Percentiles rank a stretch among this genome's conserved stretches.
Evolutionary conservation across 306 rosid genomes (phyloP).

Genomic region (Styphnolobium japonicum): DNA sequence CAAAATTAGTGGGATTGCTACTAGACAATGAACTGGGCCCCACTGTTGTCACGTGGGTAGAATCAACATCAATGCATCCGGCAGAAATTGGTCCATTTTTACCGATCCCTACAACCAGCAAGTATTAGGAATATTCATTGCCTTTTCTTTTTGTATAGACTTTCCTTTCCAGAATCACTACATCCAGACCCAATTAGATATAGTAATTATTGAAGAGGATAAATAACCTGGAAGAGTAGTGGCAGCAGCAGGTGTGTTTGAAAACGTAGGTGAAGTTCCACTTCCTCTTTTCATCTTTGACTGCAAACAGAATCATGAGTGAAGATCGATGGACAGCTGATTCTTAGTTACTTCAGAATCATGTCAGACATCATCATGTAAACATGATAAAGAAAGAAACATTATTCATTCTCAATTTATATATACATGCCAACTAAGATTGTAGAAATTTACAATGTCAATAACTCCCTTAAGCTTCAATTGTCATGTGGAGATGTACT

Average conservation of each 20-base stretch:
- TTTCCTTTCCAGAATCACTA: neutral
- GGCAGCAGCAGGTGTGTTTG: slow-evolving; percentile 35
- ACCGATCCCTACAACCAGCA: slow-evolving; percentile 45
- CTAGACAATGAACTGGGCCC: slow-evolving; percentile 32
- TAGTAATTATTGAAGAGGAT: slow-evolving; percentile 8
- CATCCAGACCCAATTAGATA: neutral
- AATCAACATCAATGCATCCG: slow-evolving; percentile 53
- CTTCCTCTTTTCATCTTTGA: slow-evolving; percentile 83
- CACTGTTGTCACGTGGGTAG: slow-evolving; percentile 36
- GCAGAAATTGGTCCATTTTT: slow-evolving; percentile 52
- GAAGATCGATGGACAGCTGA: neutral
- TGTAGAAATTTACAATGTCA: slow-evolving; percentile 5
- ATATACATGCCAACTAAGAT: neutral
- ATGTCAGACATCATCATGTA: neutral
- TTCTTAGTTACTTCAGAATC: neutral
- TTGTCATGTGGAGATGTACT: slow-evolving; percentile 2
- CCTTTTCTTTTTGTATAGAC: neutral
- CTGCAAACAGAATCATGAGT: slow-evolving; percentile 49
- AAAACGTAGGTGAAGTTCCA: slow-evolving; percentile 42
- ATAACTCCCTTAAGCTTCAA: neutral
- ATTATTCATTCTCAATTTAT: neutral
- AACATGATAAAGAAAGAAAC: slow-evolving; percentile 10
- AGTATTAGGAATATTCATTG: neutral
- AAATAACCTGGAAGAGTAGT: slow-evolving; percentile 53
- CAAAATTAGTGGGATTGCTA: slow-evolving; percentile 20